Evolutionary conservation across 2,329 filamentous ascomycete genomes (phyloP).

Genomic region (Curvularia eragrostidis): DNA sequence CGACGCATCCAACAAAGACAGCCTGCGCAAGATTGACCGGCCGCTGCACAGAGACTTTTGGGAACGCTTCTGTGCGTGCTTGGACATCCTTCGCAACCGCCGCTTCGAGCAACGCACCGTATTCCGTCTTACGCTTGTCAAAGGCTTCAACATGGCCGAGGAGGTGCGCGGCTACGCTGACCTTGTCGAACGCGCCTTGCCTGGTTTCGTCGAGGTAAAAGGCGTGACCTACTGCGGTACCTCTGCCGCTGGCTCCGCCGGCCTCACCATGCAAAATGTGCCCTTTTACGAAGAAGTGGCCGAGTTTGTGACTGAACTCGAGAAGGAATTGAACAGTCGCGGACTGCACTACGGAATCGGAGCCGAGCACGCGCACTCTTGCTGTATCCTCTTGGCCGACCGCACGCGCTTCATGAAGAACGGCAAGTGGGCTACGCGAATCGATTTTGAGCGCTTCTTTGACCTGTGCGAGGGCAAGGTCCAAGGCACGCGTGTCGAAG

Average conservation of each 20-base stretch:
- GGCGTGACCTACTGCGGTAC: conserved; percentile 97
- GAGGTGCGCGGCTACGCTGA: conserved; percentile 90
- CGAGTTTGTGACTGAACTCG: conserved; percentile 79
- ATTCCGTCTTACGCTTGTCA: conserved; percentile 92
- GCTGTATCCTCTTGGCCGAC: conserved; percentile 86
- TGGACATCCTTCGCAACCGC: conserved; percentile 86
- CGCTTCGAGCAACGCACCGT: conserved; percentile 89
- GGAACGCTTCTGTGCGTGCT: conserved; percentile 90
- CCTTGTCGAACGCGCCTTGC: conserved; percentile 83
- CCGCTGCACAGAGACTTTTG: conserved; percentile 96
- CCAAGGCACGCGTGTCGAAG: conserved; percentile 51
- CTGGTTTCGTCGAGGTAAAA: conserved; percentile 94
- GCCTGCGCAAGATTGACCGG: conserved; percentile 84
- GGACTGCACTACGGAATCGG: conserved; percentile 88
- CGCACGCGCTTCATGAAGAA: conserved; percentile 73
- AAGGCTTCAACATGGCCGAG: conserved; percentile 97
- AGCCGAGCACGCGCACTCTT: conserved; percentile 93
- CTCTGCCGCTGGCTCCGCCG: conserved; percentile 79
- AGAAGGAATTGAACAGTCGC: conserved; percentile 69
- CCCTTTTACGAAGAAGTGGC: conserved; percentile 92
- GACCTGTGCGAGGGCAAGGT: conserved; percentile 71
- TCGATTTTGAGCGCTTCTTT: conserved; percentile 91
- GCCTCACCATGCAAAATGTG: conserved; percentile 95
- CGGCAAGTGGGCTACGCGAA: conserved; percentile 87
- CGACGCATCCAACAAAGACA: conserved; percentile 89